These are phyloP conservation scores for Pyricularia grisea DNA, from an alignment of 2,329 filamentous ascomycete species.

Conservation along the genomic window DNA sequence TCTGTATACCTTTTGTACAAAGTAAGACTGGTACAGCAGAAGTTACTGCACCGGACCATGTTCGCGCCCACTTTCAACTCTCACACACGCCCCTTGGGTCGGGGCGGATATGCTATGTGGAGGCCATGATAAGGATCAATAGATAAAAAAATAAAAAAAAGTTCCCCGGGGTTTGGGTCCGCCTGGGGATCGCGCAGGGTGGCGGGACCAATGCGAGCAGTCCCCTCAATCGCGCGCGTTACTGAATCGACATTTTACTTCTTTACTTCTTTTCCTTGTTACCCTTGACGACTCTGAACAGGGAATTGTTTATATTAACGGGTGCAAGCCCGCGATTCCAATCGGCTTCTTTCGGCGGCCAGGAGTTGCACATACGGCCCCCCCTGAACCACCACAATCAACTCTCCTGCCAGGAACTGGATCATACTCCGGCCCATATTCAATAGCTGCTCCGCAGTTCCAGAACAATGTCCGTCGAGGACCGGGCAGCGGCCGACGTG, in stretches of 20 bases:
- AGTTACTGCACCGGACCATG: background rate
- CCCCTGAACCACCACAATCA: background rate
- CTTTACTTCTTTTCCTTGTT: background rate
- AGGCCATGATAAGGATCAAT: background rate
- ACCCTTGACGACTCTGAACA: background rate
- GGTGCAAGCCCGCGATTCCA: background rate
- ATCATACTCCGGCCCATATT: background rate
- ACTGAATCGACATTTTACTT: background rate
- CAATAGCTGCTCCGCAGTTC: background rate
- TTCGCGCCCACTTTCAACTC: background rate
- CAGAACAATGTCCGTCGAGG: background rate
- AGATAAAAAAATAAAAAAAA: background rate
- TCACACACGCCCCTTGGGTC: background rate
- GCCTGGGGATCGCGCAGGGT: background rate
- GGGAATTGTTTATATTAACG: background rate
- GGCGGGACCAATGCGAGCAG: background rate
- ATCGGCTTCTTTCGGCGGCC: background rate
- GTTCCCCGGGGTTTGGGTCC: background rate
- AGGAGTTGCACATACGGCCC: background rate
- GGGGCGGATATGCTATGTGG: background rate
- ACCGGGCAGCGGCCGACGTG: background rate
- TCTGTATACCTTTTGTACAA: background rate
- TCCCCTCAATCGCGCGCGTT: background rate
- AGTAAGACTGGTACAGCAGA: background rate
- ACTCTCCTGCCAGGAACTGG: background rate